These are phyloP conservation scores for Candida incommunis DNA, from an alignment of 805 yeast species.

Conservation along the genomic window DNA sequence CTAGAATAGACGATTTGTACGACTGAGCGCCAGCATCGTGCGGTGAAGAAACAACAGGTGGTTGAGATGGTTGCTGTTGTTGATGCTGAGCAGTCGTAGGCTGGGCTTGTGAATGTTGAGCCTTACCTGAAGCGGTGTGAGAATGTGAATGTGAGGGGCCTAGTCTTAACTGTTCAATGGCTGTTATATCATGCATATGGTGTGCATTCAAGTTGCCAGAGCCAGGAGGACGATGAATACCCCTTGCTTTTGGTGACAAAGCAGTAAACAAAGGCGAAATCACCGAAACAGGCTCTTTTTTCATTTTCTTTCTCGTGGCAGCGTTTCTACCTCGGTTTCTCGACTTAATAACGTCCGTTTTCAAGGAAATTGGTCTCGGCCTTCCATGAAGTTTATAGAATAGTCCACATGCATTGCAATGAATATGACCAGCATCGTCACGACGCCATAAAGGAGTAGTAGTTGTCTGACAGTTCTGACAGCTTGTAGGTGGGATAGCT, in stretches of 20 bases:
- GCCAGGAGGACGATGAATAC: neutral
- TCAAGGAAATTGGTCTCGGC: conserved; percentile 80
- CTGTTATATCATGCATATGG: neutral
- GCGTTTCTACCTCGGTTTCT: conserved; percentile 42
- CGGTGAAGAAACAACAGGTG: neutral
- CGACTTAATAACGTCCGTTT: conserved; percentile 84
- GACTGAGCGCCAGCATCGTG: neutral
- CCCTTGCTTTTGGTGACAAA: neutral
- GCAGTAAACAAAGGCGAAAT: neutral
- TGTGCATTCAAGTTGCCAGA: neutral
- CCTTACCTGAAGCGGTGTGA: neutral
- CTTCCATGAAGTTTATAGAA: conserved; percentile 83
- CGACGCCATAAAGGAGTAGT: conserved; percentile 94
- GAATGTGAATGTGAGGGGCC: neutral
- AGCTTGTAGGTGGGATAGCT: conserved; percentile 15
- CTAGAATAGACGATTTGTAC: neutral
- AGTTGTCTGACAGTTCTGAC: conserved; percentile 83
- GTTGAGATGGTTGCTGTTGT: neutral
- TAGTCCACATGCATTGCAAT: conserved; percentile 90
- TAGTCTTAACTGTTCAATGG: neutral
- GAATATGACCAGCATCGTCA: conserved; percentile 79
- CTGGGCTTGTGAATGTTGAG: neutral
- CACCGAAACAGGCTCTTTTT: neutral
- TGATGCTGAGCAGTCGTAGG: neutral
- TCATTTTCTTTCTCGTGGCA: neutral